Conservation (phyloP, 2,329 filamentous ascomycete genomes). For the Hawksworthiomyces lignivorus region DNA sequence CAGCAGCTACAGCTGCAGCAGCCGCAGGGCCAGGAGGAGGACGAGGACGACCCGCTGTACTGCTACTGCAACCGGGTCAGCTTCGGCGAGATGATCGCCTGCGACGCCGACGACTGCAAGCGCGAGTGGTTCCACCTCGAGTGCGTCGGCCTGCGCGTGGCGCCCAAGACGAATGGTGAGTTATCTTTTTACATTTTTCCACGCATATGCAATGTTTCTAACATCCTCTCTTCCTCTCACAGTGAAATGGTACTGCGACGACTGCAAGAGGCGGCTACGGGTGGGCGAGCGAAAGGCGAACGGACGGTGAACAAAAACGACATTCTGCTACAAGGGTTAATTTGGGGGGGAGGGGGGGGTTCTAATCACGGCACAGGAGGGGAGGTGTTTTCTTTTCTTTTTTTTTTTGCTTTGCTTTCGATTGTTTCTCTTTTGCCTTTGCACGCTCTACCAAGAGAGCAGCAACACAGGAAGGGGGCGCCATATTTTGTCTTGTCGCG, state of each 20-base stretch:
- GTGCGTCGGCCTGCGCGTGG: slow-evolving; percentile 71
- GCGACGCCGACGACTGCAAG: slow-evolving; percentile 64
- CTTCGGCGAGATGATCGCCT: slow-evolving; percentile 80
- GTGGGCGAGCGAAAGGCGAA: slow-evolving; percentile 45
- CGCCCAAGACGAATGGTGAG: slow-evolving; percentile 69
- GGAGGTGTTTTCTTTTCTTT: neutral
- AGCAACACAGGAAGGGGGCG: neutral
- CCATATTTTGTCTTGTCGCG: no score
- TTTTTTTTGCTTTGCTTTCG: neutral
- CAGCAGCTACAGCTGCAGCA: slow-evolving; percentile 13
- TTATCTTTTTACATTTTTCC: slow-evolving; percentile 18
- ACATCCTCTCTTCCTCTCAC: neutral
- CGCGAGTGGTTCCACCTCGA: slow-evolving; percentile 79
- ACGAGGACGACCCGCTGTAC: slow-evolving; percentile 64
- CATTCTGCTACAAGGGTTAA: no score
- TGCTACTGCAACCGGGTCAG: slow-evolving; percentile 75
- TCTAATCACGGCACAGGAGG: no score
- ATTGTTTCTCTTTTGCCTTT: neutral
- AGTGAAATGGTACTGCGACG: slow-evolving; percentile 79
- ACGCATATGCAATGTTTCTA: no score
- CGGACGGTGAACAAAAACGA: slow-evolving; percentile 40
- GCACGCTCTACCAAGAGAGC: no score
- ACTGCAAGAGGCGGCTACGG: slow-evolving; percentile 62
- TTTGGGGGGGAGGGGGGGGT: no score
- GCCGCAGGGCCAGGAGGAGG: slow-evolving; percentile 44